Evolutionary conservation across 2,329 filamentous ascomycete genomes (phyloP), one percentile per base, ranked within the genome.

Genomic region (Aspergillus japonicus): DNA sequence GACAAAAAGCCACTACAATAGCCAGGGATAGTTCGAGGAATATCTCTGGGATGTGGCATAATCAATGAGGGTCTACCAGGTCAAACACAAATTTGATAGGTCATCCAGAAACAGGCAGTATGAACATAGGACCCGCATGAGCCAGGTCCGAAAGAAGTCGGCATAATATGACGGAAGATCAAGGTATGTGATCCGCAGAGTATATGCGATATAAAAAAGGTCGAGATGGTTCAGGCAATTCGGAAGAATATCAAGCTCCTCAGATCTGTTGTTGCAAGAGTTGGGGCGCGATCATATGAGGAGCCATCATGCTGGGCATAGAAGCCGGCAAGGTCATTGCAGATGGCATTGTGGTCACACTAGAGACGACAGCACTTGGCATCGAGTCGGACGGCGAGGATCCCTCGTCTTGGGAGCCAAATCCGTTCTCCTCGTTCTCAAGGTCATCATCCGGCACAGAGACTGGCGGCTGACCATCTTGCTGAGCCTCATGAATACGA

Each of bases 341-440:
- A 16, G 73, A 65, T 44, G 73, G 66, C 73, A 78, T 76, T 26
- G 74, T 68, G 6, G 73, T 71, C 67, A 77, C 69, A 42, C 64
- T 62, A 10, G 71, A 62, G 26, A 74, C 65, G 62, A 76, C 69
- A 55, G 63, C 64, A 47, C 62, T 68, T 12, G 72, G 68, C 21
- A 73, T 57, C 39, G 69, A 71, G n/a, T 69, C 70, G 5, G 72
- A 68, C 14, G 69, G 87, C 16, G 91, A 89, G 12, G 90, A 92
- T 19, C 89, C 87, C 64, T 93, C 90, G 64, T 92, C 91, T 29
- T 93, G 84, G 44, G 91, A 89, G 55, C 89, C 89, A 57, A 94
- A 87, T 31, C 93, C 90, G 67, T 95, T 91, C 66, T 96, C 92
- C 62, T 94, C 91, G 57, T 95, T 90, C 71, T 96, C 92, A 67